These are phyloP conservation scores for Ustilago bromivora DNA, from an alignment of 1,284 basidiomycete genomes.

Conservation along the genomic window DNA sequence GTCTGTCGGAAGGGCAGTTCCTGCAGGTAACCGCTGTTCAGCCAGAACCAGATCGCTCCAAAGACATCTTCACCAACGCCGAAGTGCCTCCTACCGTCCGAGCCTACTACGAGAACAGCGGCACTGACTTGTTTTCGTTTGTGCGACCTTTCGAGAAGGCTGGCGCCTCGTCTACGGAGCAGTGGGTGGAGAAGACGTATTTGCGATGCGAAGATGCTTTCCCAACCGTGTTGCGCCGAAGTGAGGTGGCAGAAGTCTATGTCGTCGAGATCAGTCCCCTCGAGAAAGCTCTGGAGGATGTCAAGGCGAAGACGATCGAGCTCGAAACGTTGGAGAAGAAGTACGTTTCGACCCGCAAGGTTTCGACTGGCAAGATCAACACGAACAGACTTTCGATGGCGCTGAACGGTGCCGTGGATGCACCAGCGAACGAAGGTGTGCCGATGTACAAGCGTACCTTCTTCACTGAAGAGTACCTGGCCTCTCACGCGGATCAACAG, in stretches of 20 bases:
- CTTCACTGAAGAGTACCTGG: constrained; percentile 79
- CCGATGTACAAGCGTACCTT: constrained; percentile 74
- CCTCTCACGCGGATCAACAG: constrained; percentile 78
- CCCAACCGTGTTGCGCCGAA: constrained; percentile 89
- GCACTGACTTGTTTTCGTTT: constrained; percentile 73
- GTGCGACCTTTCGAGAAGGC: constrained; percentile 72
- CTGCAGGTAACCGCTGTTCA: constrained; percentile 83
- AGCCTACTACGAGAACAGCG: constrained; percentile 84
- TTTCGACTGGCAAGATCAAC: constrained; percentile 73
- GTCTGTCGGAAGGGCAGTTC: constrained; percentile 51
- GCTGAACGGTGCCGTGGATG: constrained; percentile 87
- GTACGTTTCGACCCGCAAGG: constrained; percentile 82
- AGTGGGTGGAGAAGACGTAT: constrained; percentile 82
- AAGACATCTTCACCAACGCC: constrained; percentile 85
- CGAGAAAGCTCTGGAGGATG: constrained; percentile 83
- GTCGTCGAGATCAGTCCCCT: constrained; percentile 86
- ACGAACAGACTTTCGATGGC: constrained; percentile 89
- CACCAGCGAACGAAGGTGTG: constrained; percentile 81
- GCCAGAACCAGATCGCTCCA: constrained; percentile 84
- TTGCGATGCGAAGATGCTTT: constrained; percentile 80
- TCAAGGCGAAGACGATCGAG: constrained; percentile 82
- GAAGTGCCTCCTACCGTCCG: constrained; percentile 84
- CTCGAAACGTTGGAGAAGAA: constrained; percentile 78
- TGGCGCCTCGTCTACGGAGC: constrained; percentile 46
- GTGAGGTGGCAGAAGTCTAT: constrained; percentile 83